Percentiles rank a stretch among this genome's conserved stretches.
phyloP scores from a whole-genome alignment of 1,139 yeast genomes.

The Nadsonia commutata region DNA sequence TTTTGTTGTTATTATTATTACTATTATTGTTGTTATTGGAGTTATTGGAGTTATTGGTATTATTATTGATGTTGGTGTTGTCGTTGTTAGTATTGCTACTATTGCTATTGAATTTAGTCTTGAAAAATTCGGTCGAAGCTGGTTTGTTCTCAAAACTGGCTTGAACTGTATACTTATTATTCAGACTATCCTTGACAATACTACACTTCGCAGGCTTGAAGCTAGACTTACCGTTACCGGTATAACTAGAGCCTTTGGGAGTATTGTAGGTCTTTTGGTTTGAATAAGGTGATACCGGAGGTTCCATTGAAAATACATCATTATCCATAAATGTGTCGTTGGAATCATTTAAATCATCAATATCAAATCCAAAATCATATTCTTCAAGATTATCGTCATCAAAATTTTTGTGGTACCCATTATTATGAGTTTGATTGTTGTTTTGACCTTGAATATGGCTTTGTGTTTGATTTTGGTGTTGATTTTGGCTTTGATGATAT shows the following conservation, averaged over 20 bases:
- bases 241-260: neutral
- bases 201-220: neutral
- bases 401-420: constrained; percentile 9
- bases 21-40: neutral
- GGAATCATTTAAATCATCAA: constrained; percentile 4
- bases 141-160: neutral
- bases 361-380: constrained; percentile 5
- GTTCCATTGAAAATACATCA: constrained; percentile 20
- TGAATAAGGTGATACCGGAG: constrained; percentile 7
- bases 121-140: neutral
- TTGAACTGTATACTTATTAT: neutral
- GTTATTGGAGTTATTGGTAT: neutral
- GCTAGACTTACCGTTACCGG: neutral
- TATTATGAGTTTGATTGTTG: constrained; percentile 1
- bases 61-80: too few relatives aligned
- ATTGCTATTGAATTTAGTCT: neutral
- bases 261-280: neutral
- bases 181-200: neutral
- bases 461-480: neutral
- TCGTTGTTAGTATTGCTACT: too few relatives aligned
- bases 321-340: constrained; percentile 5
- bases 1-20: neutral
- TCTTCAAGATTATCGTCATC: constrained; percentile 6
- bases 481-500: neutral
- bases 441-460: neutral